Evolutionary conservation across 2,329 filamentous ascomycete species (phyloP).

Genomic region (Phialemoniopsis sp.): DNA sequence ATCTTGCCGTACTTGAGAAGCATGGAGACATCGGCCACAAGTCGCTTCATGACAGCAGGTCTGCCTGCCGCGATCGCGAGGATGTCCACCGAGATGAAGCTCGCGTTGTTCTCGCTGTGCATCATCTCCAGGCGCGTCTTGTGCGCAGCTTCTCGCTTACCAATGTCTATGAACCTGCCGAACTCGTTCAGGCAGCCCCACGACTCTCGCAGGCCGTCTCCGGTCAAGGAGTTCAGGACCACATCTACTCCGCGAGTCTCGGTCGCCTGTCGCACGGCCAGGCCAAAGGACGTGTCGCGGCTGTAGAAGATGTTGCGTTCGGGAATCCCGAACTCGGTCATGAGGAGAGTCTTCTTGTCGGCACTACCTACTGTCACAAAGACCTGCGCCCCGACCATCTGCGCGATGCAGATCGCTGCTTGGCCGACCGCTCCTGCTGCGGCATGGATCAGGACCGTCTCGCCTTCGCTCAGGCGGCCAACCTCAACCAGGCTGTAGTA

Average conservation of each 20-base stretch:
- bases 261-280: constrained; percentile 20
- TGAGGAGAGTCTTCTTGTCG: constrained; percentile 34
- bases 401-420: constrained; percentile 31
- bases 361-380: constrained; percentile 34
- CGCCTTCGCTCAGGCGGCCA: constrained; percentile 28
- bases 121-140: constrained; percentile 1
- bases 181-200: constrained; percentile 39
- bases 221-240: constrained; percentile 35
- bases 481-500: constrained; percentile 32
- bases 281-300: constrained; percentile 22
- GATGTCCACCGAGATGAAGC: constrained; percentile 40
- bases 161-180: constrained; percentile 10
- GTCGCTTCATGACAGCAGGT: constrained; percentile 31
- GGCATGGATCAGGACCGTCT: constrained; percentile 33
- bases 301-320: constrained; percentile 29
- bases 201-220: constrained; percentile 34
- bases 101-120: constrained; percentile 41
- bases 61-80: constrained; percentile 35
- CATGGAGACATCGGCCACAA: constrained; percentile 29
- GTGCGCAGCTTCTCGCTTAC: constrained; percentile 1
- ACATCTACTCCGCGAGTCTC: constrained; percentile 28
- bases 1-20: constrained; percentile 27
- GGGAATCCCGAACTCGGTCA: constrained; percentile 28
- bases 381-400: constrained; percentile 31
- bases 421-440: constrained; percentile 33